These are phyloP conservation scores for Sporisorium graminicola DNA, from an alignment of 1,284 basidiomycete genomes.

Conservation along the genomic window DNA sequence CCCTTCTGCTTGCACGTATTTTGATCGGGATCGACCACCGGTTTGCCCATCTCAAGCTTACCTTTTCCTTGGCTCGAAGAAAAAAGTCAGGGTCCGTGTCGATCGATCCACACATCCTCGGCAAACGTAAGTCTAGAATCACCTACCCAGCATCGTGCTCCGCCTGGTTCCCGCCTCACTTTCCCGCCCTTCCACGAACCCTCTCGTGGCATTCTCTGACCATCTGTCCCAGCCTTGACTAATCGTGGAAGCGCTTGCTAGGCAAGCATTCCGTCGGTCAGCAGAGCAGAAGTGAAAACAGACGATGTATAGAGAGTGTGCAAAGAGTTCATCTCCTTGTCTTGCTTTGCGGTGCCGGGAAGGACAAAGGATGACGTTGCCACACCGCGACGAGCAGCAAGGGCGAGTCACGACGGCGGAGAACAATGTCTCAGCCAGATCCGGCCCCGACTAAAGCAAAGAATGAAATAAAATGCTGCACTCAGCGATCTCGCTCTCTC, in stretches of 20 bases:
- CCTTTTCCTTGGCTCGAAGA: neutral
- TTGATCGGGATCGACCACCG: too few relatives aligned
- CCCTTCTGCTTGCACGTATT: too few relatives aligned
- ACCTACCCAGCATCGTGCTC: neutral
- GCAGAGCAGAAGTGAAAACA: neutral
- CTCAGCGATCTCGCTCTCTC: neutral
- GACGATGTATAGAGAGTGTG: too few relatives aligned
- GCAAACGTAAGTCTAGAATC: conserved; percentile 24
- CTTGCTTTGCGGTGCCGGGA: neutral
- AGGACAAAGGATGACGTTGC: neutral
- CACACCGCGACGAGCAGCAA: neutral
- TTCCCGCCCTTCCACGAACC: neutral
- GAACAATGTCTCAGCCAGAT: neutral
- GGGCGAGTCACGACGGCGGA: conserved; percentile 1
- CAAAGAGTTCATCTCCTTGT: neutral
- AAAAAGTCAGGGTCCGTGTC: conserved; percentile 26
- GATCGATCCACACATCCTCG: conserved; percentile 34
- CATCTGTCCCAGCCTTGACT: neutral
- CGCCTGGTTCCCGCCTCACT: conserved; percentile 1
- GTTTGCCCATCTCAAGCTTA: neutral
- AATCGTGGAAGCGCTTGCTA: neutral
- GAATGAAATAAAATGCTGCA: neutral
- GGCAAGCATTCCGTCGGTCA: neutral
- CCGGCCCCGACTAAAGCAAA: neutral
- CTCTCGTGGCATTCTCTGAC: neutral